Evolutionary conservation across 176 grass and related monocot species (phyloP), one percentile per base, ranked within the genome.

Genomic region (Rhynchospora breviuscula): DNA sequence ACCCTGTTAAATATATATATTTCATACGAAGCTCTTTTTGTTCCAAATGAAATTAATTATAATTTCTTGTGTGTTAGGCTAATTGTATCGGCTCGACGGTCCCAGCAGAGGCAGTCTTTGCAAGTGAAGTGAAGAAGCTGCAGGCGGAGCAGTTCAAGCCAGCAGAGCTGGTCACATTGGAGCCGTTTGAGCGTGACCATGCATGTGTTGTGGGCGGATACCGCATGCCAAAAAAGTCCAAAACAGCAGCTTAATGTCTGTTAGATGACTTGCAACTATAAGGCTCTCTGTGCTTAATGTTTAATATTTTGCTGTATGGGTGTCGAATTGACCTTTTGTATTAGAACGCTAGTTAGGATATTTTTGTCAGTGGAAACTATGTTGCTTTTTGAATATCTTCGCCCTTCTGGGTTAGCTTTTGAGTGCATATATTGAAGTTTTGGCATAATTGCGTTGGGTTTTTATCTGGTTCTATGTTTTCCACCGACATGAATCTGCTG

Each of bases 61-160:
- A 51, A 49, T 57, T 51, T 9, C 18, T 63, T 45, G 3, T 47
- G 9, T 79, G 17, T 65, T 66, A 98, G 95, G 92, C 92, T 0
- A 98, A 98, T 8, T 98, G 95, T 85, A 94, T 98, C 0, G 92
- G 95, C 8, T 98, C 92, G 2, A 98, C 92, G 0, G 85, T 93
- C 68, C 85, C 93, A 0, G 91, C 91, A 0, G 93, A 96, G 76
- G 91, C 89, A 0, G 93, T 96, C 18, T 96, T 96, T 56, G 91
- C 91, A 6, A 71, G 45, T 3, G 93, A 96, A 67, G 93, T 98
- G 15, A 93, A 94, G 89, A 98, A 94, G 86, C 87, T 98, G 29
- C 93, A 94, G 78, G 92, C 92, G 0, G 95, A 96, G 63, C 93
- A 96, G 80, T 96, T 96, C 93, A 96, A 96, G 80, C 93, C 91